phyloP scores from a whole-genome alignment of 148 eudicot species.

The Amaranthus palmeri region DNA sequence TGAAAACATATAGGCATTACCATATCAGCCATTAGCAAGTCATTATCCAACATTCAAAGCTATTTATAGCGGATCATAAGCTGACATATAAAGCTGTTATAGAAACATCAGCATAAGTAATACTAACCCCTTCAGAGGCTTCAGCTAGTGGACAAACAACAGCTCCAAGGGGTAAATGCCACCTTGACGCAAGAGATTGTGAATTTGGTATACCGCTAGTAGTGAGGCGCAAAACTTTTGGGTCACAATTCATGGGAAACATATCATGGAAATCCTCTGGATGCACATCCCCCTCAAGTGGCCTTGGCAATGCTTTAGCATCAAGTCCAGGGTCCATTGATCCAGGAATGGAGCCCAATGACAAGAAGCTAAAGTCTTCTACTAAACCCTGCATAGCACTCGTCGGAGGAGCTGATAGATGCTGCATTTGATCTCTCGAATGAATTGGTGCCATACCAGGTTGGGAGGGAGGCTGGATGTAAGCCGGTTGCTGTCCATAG shows the following conservation, averaged over 20 bases:
- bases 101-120: slow-evolving; percentile 10
- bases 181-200: slow-evolving; percentile 84
- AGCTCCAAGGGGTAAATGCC: slow-evolving; percentile 99
- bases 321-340: slow-evolving; percentile 82
- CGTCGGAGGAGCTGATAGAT: slow-evolving; percentile 54
- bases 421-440: slow-evolving; percentile 47
- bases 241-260: slow-evolving; percentile 71
- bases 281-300: slow-evolving; percentile 79
- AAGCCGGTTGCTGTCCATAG: slow-evolving; percentile 40
- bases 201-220: slow-evolving; percentile 85
- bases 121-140: slow-evolving; percentile 86
- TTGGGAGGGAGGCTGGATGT: slow-evolving; percentile 13
- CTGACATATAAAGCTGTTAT: slow-evolving; percentile 1
- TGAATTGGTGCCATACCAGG: slow-evolving; percentile 40
- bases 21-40: slow-evolving; percentile 4
- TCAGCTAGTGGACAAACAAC: slow-evolving; percentile 98
- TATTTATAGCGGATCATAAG: slow-evolving; percentile 9
- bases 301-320: slow-evolving; percentile 71
- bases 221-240: slow-evolving; percentile 71
- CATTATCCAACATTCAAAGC: no score
- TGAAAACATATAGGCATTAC: slow-evolving; percentile 30
- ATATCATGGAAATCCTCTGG: slow-evolving; percentile 44
- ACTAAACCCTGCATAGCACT: slow-evolving; percentile 54
- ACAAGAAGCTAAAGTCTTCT: slow-evolving; percentile 79
- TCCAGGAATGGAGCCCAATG: slow-evolving; percentile 73